Evolutionary conservation across 176 grass and related monocot species (phyloP).

Genomic region (Musa schizocarpa): DNA sequence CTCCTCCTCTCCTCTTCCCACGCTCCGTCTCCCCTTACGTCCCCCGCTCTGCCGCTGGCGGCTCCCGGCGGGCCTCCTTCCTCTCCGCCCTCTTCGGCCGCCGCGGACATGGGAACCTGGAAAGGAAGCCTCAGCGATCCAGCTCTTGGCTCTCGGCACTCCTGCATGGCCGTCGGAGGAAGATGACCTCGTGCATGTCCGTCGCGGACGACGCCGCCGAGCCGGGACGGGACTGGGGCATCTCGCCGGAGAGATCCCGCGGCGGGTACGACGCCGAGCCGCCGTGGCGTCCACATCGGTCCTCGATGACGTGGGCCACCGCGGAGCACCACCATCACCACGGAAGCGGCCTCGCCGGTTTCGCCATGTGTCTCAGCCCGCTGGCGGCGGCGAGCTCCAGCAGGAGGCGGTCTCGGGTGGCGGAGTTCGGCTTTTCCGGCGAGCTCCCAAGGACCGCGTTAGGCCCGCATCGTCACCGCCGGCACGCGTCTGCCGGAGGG

Average conservation of each 20-base stretch:
- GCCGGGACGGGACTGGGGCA: not conserved
- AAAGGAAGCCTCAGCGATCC: not conserved
- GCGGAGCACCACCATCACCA: not conserved
- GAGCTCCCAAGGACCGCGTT: not conserved
- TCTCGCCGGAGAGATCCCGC: not conserved
- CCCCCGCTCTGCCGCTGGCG: not conserved
- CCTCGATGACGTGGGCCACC: not conserved
- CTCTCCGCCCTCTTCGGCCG: not conserved
- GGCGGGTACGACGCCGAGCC: not conserved
- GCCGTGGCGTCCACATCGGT: not conserved
- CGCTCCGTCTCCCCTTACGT: not conserved
- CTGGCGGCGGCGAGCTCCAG: not conserved
- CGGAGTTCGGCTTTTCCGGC: not conserved
- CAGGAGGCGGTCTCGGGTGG: not conserved
- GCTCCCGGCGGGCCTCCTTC: not conserved
- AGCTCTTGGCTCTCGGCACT: constrained; percentile 9
- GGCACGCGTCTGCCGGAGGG: not conserved
- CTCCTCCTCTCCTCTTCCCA: not conserved
- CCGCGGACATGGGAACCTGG: not conserved
- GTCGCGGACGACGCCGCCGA: not conserved
- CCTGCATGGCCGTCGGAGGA: not conserved
- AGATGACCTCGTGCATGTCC: not conserved
- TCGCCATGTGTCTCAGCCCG: constrained; percentile 5
- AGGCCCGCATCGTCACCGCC: not conserved
- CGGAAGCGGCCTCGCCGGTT: not conserved